Conservation (phyloP, 1,139 yeast genomes). For the Scheffersomyces segobiensis region DNA sequence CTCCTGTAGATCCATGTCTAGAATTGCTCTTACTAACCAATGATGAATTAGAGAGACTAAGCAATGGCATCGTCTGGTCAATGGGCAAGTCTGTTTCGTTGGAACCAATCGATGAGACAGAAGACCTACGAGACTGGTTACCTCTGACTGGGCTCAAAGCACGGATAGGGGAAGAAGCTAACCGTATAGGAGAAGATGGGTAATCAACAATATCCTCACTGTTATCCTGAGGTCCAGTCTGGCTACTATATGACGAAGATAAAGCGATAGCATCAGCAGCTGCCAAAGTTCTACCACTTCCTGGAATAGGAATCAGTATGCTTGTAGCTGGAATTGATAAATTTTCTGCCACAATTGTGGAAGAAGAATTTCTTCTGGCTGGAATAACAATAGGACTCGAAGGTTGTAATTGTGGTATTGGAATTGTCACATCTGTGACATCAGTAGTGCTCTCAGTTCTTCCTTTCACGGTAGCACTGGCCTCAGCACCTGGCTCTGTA, state of each 20-base stretch:
- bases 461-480: not conserved
- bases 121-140: slow-evolving; percentile 17
- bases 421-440: not conserved
- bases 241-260: not conserved
- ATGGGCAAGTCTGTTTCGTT: slow-evolving; percentile 22
- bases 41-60: slow-evolving; percentile 33
- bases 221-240: not conserved
- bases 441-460: not conserved
- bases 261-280: not conserved
- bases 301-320: not conserved
- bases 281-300: not conserved
- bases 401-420: not conserved
- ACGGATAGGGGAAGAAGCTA: not conserved
- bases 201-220: slow-evolving; percentile 8
- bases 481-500: not conserved
- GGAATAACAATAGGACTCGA: not conserved
- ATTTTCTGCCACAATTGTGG: not conserved
- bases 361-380: not conserved
- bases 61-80: slow-evolving; percentile 43
- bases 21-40: slow-evolving; percentile 10
- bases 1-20: not conserved
- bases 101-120: slow-evolving; percentile 25
- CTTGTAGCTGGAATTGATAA: not conserved
- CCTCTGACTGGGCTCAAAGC: not conserved
- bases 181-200: slow-evolving; percentile 8